Base-by-base conservation (phyloP, 371 early-diverging fungal species). In the Mucor sp. region DNA sequence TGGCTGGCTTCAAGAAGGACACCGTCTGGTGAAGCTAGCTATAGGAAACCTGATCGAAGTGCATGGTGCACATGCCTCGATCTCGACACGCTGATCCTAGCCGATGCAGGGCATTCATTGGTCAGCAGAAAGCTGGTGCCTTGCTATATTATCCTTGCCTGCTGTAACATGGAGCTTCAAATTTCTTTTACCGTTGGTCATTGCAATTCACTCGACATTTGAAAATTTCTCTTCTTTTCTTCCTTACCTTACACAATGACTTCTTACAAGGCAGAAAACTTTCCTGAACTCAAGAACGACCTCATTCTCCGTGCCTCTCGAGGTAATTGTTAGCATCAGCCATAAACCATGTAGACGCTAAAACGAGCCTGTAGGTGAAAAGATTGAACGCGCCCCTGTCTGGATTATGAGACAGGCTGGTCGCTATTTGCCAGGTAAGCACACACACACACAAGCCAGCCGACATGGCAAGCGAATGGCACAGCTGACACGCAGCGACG, bases 381-480 rank as follows among this genome's bases (percentile, higher is more conserved):
- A 79, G 69, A 90, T 93, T 5, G 97, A 97, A 76, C 91, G 95
- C 33, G 88, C 89, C 0, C 99, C 99, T 8, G 93, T 97, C 15
- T 99, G 99, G 99, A 93, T 97, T 75, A 97, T 97, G 97, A 90
- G 99, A 66, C 98, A 99, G 82, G 99, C 99, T 7, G 99, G 99
- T 27, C 89, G 99, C 30, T 98, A 98, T 74, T 82, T 99, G 73
- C 98, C 99, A 48, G 96, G 94, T 94, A 85, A 70, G 19, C 14
- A 15, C 19, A n/a, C 9, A 30, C 30, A 30, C 30, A 30, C 30
- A 6, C 30, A 30, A n/a, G n/a, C n/a, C n/a, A n/a, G n/a, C n/a
- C n/a, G n/a, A n/a, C n/a, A n/a, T n/a, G n/a, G n/a, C n/a, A n/a
- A n/a, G n/a, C n/a, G n/a, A n/a, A n/a, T n/a, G n/a, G n/a, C 30